Evolutionary conservation across 257 asterid species (phyloP).

Genomic region (Capsicum rhomboideum): DNA sequence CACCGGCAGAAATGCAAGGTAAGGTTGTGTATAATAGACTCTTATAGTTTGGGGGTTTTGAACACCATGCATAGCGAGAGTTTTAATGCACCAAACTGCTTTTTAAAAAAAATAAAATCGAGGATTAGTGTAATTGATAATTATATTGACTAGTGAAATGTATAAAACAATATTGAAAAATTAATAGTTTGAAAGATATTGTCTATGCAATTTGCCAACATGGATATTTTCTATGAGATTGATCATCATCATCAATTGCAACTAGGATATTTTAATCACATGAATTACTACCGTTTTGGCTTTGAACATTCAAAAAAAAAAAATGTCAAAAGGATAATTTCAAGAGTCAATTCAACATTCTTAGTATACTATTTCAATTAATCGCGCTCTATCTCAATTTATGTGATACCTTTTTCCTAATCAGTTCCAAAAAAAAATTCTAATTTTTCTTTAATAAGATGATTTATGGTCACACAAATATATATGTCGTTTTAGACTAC

Average conservation of each 20-base stretch:
- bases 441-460: neutral
- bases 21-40: too few relatives aligned
- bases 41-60: too few relatives aligned
- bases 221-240: neutral
- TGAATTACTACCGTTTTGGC: neutral
- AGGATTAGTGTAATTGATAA: neutral
- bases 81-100: too few relatives aligned
- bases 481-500: neutral
- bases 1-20: too few relatives aligned
- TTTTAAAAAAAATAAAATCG: neutral
- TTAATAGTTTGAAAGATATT: neutral
- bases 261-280: neutral
- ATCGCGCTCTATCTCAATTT: neutral
- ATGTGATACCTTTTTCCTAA: neutral
- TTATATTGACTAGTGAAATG: neutral
- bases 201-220: neutral
- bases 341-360: neutral
- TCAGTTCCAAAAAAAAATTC: neutral
- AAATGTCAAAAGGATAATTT: neutral
- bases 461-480: neutral
- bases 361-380: neutral
- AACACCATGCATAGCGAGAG: too few relatives aligned
- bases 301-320: neutral
- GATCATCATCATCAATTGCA: neutral
- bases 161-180: neutral